These are phyloP conservation scores for Melampsora americana DNA, from an alignment of 1,284 basidiomycete species.

Conservation along the genomic window DNA sequence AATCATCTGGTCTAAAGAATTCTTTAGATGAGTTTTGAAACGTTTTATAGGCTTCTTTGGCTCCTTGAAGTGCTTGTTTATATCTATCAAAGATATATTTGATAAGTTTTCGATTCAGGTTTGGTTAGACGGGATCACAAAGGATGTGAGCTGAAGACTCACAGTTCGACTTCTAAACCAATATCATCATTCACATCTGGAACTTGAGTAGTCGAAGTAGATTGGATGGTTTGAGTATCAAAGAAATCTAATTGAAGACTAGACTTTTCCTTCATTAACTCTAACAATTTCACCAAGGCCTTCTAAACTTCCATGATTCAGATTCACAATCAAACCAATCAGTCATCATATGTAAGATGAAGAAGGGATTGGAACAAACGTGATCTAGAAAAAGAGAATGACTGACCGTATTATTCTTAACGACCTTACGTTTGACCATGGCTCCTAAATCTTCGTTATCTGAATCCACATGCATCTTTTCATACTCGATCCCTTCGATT, in stretches of 20 bases:
- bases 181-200: constrained; percentile 40
- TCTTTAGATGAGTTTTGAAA: constrained; percentile 65
- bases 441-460: constrained; percentile 2
- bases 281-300: neutral
- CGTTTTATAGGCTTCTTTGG: constrained; percentile 69
- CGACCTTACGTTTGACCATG: constrained; percentile 6
- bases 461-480: constrained; percentile 1
- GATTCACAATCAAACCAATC: neutral
- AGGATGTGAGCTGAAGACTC: neutral
- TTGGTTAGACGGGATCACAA: too few relatives aligned
- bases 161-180: constrained; percentile 42
- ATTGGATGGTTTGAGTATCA: constrained; percentile 37
- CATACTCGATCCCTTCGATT: neutral
- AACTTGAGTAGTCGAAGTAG: constrained; percentile 13
- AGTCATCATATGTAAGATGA: neutral
- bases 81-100: constrained; percentile 70
- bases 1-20: constrained; percentile 89
- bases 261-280: neutral
- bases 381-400: neutral
- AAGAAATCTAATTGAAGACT: constrained; percentile 36
- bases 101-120: too few relatives aligned
- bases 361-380: too few relatives aligned
- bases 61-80: constrained; percentile 85
- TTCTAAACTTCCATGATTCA: neutral
- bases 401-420: neutral